These are phyloP conservation scores for Paulownia fortunei DNA, from an alignment of 257 asterid species.

Conservation along the genomic window DNA sequence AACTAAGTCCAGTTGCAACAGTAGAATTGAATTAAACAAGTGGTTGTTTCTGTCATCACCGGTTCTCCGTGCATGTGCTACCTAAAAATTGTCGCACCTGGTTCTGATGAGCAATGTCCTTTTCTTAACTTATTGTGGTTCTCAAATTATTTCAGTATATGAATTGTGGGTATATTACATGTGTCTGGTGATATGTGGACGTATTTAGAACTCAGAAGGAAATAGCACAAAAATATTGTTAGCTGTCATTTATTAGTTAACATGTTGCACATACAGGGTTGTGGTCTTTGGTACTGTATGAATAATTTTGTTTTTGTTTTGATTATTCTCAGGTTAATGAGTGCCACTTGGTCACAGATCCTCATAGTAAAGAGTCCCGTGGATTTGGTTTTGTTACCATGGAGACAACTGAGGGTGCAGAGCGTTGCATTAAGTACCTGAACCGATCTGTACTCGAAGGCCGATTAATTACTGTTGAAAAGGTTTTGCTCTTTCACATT, in stretches of 20 bases:
- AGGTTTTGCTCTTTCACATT: slow-evolving; percentile 18
- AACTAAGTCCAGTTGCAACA: too few relatives aligned
- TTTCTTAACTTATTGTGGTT: too few relatives aligned
- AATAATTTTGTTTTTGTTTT: background rate
- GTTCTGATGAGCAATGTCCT: too few relatives aligned
- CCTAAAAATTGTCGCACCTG: too few relatives aligned
- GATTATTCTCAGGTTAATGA: slow-evolving; percentile 21
- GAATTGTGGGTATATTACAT: background rate
- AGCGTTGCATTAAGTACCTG: slow-evolving; percentile 24
- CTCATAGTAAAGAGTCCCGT: slow-evolving; percentile 38
- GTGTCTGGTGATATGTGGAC: background rate
- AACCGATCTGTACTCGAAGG: slow-evolving; percentile 37
- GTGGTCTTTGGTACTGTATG: background rate
- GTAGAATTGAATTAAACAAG: too few relatives aligned
- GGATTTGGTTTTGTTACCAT: slow-evolving; percentile 37
- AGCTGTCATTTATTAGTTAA: background rate
- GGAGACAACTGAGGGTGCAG: slow-evolving; percentile 28
- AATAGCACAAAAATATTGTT: background rate
- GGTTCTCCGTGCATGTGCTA: too few relatives aligned
- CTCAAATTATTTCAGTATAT: too few relatives aligned
- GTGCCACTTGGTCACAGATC: slow-evolving; percentile 35
- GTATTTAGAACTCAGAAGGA: background rate
- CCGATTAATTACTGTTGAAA: slow-evolving; percentile 32
- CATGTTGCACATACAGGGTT: background rate
- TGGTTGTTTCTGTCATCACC: too few relatives aligned